Conservation (phyloP, 2,329 filamentous ascomycete genomes). For the Gnomoniopsis smithogilvyi region DNA sequence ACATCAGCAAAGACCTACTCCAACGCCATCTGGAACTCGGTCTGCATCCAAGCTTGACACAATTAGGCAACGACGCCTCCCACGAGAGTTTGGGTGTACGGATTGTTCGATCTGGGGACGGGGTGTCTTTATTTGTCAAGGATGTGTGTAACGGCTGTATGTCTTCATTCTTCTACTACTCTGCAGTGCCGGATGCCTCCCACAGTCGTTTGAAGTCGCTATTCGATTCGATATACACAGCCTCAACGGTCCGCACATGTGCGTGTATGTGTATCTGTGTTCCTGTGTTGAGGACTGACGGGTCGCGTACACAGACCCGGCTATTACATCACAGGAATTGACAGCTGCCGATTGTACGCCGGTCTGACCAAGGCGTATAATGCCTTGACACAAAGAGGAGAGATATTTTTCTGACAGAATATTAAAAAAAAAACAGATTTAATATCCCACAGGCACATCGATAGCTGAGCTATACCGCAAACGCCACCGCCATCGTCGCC, state of each 20-base stretch:
- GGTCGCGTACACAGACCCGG: background rate
- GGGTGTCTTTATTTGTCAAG: background rate
- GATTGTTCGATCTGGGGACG: background rate
- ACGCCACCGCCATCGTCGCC: background rate
- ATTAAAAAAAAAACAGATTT: background rate
- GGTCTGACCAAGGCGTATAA: background rate
- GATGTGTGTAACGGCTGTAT: constrained; percentile 2
- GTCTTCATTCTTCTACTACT: background rate
- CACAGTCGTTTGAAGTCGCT: background rate
- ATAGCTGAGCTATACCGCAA: background rate
- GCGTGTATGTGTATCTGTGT: constrained; percentile 1
- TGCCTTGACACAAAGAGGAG: background rate
- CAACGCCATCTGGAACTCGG: background rate
- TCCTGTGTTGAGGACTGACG: constrained; percentile 2
- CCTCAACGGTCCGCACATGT: background rate
- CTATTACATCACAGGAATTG: background rate
- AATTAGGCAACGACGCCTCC: background rate
- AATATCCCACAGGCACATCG: background rate
- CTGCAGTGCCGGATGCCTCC: background rate
- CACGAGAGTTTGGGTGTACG: background rate
- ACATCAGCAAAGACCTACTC: constrained; percentile 1
- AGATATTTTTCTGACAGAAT: constrained; percentile 7
- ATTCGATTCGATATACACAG: background rate
- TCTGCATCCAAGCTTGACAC: background rate
- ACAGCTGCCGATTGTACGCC: constrained; percentile 2